phyloP scores from a whole-genome alignment of 257 asterid species.

The Nicotiana tabacum region DNA sequence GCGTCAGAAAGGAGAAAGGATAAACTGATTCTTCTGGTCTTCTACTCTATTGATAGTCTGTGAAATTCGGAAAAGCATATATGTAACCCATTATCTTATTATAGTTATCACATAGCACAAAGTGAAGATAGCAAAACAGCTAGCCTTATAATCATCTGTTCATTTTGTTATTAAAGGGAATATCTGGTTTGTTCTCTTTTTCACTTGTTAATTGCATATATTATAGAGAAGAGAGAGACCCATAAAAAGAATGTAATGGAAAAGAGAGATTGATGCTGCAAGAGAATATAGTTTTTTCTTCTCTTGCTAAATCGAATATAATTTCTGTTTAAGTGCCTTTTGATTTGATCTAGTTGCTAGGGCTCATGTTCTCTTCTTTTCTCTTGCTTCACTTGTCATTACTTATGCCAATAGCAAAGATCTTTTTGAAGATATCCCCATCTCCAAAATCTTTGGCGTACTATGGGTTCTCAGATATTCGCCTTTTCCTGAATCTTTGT shows the following conservation, averaged over 20 bases:
- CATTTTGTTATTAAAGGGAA: constrained; percentile 3
- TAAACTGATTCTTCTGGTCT: not conserved
- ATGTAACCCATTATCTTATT: not conserved
- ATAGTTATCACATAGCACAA: not conserved
- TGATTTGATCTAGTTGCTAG: not conserved
- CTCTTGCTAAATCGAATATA: not conserved
- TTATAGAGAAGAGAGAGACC: not conserved
- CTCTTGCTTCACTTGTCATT: not conserved
- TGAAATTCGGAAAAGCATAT: not conserved
- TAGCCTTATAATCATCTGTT: not conserved
- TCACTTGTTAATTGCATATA: not conserved
- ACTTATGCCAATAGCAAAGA: not conserved
- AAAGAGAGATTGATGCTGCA: not conserved
- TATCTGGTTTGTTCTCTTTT: not conserved
- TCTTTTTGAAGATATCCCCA: not conserved
- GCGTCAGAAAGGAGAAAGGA: not conserved
- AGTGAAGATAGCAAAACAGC: constrained; percentile 8
- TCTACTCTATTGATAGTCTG: not conserved
- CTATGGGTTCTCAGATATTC: not conserved
- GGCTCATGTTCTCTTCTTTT: not conserved
- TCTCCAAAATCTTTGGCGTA: not conserved
- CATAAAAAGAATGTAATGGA: not conserved
- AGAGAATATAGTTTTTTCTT: not conserved
- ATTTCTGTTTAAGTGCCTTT: not conserved
- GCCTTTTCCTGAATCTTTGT: not conserved